Evolutionary conservation across 2,329 filamentous ascomycete species (phyloP).

Genomic region (Epichloe hybrida): DNA sequence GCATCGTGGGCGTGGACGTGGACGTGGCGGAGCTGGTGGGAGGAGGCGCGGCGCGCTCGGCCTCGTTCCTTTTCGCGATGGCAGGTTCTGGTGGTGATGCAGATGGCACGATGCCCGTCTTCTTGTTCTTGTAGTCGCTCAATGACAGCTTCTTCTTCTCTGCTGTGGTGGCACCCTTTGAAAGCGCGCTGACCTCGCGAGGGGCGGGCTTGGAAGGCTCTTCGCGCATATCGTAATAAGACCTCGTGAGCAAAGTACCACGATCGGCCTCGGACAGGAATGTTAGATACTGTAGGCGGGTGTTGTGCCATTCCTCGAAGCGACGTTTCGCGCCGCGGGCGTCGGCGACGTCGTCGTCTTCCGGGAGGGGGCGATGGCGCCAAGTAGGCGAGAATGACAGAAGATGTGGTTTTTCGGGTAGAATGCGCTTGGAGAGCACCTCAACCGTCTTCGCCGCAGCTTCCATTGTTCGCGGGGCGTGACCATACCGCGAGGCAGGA

Average conservation of each 20-base stretch:
- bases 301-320: constrained; percentile 35
- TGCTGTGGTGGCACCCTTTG: constrained; percentile 24
- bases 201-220: constrained; percentile 29
- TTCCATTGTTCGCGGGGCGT: constrained; percentile 38
- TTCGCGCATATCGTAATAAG: constrained; percentile 44
- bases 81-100: constrained; percentile 24
- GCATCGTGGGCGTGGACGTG: constrained; percentile 7
- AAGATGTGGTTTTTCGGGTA: constrained; percentile 40
- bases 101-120: constrained; percentile 20
- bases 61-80: constrained; percentile 19
- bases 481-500: constrained; percentile 21
- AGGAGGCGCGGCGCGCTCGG: constrained; percentile 14
- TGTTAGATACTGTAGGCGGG: constrained; percentile 42
- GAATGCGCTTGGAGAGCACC: constrained; percentile 35
- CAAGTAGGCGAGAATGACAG: constrained; percentile 35
- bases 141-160: constrained; percentile 45
- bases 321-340: constrained; percentile 12
- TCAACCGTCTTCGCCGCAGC: constrained; percentile 43
- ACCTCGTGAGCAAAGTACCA: constrained; percentile 41
- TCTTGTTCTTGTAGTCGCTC: constrained; percentile 46
- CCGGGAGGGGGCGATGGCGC: constrained; percentile 31
- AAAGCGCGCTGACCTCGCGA: constrained; percentile 25
- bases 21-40: constrained; percentile 7
- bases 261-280: constrained; percentile 44
- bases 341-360: constrained; percentile 19